phyloP scores from a whole-genome alignment of 2,329 filamentous ascomycete species.

The Aspergillus pseudoviridinutans region DNA sequence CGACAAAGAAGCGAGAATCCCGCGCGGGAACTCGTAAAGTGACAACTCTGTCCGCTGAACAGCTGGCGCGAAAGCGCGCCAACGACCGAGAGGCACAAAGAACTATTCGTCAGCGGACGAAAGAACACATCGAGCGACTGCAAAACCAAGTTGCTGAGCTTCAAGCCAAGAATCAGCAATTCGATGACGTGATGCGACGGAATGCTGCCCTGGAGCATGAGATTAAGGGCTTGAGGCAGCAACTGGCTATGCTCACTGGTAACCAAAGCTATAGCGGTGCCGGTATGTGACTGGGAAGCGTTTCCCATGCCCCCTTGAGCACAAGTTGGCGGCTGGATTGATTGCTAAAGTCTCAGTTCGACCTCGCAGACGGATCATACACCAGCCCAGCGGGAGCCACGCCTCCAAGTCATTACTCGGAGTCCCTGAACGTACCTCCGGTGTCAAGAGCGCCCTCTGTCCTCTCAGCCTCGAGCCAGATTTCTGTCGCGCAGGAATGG shows the following conservation, averaged over 20 bases:
- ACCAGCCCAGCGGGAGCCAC: constrained; percentile 16
- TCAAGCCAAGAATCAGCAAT: constrained; percentile 47
- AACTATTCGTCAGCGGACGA: constrained; percentile 56
- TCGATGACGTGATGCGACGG: constrained; percentile 49
- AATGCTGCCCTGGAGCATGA: constrained; percentile 55
- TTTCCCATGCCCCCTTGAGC: background rate
- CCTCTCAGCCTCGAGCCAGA: constrained; percentile 22
- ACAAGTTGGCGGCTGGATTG: background rate
- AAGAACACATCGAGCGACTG: constrained; percentile 56
- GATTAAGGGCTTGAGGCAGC: constrained; percentile 49
- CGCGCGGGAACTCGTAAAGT: constrained; percentile 56
- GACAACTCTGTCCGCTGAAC: constrained; percentile 53
- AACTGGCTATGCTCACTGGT: constrained; percentile 36
- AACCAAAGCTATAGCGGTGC: constrained; percentile 17
- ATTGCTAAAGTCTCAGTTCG: background rate
- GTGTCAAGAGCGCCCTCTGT: constrained; percentile 20
- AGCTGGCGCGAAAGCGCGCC: constrained; percentile 57
- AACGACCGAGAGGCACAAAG: constrained; percentile 59
- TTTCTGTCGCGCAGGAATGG: constrained; percentile 27
- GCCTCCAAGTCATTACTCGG: constrained; percentile 22
- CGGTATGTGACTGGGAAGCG: constrained; percentile 8
- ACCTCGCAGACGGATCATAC: constrained; percentile 15
- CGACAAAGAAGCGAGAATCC: constrained; percentile 37
- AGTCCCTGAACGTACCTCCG: constrained; percentile 14
- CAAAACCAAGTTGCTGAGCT: constrained; percentile 53